phyloP scores from a whole-genome alignment of 192 early-diverging fungal genomes.

The Podila epicladia region DNA sequence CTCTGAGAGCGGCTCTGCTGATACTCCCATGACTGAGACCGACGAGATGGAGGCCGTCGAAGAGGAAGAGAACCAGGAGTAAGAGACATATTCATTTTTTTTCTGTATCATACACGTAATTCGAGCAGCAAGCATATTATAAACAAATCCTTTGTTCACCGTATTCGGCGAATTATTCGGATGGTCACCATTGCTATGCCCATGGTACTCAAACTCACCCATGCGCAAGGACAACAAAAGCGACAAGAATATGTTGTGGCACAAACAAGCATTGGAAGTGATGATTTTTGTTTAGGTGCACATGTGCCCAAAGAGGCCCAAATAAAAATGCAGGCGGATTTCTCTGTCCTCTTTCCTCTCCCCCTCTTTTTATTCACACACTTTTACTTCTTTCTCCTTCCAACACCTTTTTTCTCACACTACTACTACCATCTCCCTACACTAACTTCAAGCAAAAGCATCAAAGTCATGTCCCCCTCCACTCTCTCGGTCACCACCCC shows the following conservation, averaged over 20 bases:
- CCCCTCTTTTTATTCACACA: background rate
- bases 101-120: conserved; percentile 1
- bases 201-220: too few relatives aligned
- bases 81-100: background rate
- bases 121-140: too few relatives aligned
- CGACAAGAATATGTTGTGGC: too few relatives aligned
- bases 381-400: background rate
- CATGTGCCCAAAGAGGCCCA: too few relatives aligned
- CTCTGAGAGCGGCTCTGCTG: conserved; percentile 10
- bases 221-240: too few relatives aligned
- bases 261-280: too few relatives aligned
- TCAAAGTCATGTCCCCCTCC: conserved; percentile 11
- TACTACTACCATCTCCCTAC: background rate
- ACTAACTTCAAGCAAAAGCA: background rate
- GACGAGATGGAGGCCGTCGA: conserved; percentile 1
- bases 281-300: too few relatives aligned
- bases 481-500: conserved; percentile 37
- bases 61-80: background rate
- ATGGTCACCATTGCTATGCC: too few relatives aligned
- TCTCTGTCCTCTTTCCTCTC: too few relatives aligned
- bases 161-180: too few relatives aligned
- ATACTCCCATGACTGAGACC: conserved; percentile 18
- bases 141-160: too few relatives aligned
- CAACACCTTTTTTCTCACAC: background rate
- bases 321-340: too few relatives aligned